Percentiles rank a stretch among this genome's conserved stretches.
phyloP scores from a whole-genome alignment of 2,329 filamentous ascomycete species.

The Fusarium sacchari region DNA sequence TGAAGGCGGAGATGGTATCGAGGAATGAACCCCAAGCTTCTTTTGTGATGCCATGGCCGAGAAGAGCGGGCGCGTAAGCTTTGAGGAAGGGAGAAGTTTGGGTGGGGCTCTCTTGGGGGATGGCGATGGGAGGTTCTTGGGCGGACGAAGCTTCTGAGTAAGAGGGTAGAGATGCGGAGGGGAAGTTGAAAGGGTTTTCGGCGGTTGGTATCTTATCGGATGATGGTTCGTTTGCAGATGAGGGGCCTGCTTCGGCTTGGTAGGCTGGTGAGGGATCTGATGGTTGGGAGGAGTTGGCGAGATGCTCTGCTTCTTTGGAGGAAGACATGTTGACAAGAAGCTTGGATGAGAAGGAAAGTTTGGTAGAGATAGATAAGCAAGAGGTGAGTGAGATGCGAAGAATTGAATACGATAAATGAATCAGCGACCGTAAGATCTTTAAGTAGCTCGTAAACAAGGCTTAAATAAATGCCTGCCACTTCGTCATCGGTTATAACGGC shows the following conservation, averaged over 20 bases:
- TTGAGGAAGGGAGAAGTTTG: constrained; percentile 52
- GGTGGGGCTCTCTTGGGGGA: constrained; percentile 51
- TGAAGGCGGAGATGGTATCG: constrained; percentile 57
- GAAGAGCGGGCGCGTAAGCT: constrained; percentile 52
- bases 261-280: background rate
- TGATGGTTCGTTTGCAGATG: background rate
- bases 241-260: background rate
- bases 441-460: background rate
- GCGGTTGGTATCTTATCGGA: constrained; percentile 42
- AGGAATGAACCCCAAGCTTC: constrained; percentile 50
- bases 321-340: constrained; percentile 7
- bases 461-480: constrained; percentile 20
- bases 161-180: constrained; percentile 45
- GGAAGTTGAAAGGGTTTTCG: constrained; percentile 54
- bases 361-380: too few species aligned
- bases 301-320: constrained; percentile 27
- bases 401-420: background rate
- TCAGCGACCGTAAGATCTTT: constrained; percentile 6
- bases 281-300: background rate
- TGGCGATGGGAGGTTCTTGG: constrained; percentile 50
- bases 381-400: background rate
- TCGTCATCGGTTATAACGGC: constrained; percentile 31
- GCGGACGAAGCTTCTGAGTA: constrained; percentile 41
- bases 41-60: constrained; percentile 50
- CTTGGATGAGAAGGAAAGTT: accelerated